These are phyloP conservation scores for Mesembryanthemum crystallinum DNA, from an alignment of 148 eudicot genomes.

Conservation along the genomic window DNA sequence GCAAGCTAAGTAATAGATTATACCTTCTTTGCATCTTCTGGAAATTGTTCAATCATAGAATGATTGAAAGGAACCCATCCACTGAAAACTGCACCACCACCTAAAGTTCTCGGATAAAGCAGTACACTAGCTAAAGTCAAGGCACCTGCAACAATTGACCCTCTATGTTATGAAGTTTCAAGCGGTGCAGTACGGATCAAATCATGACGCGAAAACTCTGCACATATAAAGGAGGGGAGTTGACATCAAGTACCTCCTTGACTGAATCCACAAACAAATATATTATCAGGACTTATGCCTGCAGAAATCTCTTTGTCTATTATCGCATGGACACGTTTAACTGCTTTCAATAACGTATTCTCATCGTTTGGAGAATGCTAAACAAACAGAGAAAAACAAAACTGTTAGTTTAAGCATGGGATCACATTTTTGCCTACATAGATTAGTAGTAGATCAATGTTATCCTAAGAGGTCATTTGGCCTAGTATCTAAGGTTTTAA, in stretches of 20 bases:
- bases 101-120: conserved; percentile 81
- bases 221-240: not conserved
- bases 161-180: not conserved
- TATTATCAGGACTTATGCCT: conserved; percentile 74
- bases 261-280: conserved; percentile 97
- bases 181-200: not conserved
- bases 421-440: not conserved
- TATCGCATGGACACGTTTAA: conserved; percentile 68
- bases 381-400: not conserved
- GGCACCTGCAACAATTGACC: conserved; percentile 57
- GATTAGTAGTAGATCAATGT: not conserved
- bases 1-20: not conserved
- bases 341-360: conserved; percentile 66
- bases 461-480: too few relatives aligned
- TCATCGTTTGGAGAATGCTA: conserved; percentile 91
- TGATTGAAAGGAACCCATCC: conserved; percentile 96
- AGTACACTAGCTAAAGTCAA: conserved; percentile 93
- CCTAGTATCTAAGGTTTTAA: too few relatives aligned
- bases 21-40: conserved; percentile 86
- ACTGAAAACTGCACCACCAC: conserved; percentile 95
- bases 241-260: conserved; percentile 82
- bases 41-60: conserved; percentile 53
- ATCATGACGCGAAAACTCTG: not conserved
- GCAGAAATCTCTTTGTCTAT: conserved; percentile 84
- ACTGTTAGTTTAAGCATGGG: not conserved